Evolutionary conservation across 202 grass and related monocot genomes (phyloP).

Genomic region (Carex arenaria): DNA sequence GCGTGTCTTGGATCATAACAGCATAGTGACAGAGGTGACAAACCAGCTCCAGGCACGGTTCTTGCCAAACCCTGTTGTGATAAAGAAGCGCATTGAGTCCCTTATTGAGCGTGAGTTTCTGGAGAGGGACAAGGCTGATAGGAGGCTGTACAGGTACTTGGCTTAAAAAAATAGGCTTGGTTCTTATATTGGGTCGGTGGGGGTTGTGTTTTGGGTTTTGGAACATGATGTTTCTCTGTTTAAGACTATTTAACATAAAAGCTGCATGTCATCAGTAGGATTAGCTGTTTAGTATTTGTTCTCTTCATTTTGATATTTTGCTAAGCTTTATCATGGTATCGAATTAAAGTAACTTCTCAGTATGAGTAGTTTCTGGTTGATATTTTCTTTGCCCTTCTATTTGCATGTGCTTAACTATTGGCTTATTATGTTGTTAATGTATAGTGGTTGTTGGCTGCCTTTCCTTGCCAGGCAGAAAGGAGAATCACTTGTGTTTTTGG

Average conservation of each 20-base stretch:
- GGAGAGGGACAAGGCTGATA: conserved; percentile 71
- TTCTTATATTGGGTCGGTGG: neutral
- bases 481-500: neutral
- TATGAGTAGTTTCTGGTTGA: neutral
- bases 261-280: conserved; percentile 15
- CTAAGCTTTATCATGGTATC: conserved; percentile 11
- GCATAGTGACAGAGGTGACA: conserved; percentile 80
- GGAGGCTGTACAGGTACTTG: conserved; percentile 76
- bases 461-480: neutral
- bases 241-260: conserved; percentile 21
- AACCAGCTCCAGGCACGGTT: conserved; percentile 68
- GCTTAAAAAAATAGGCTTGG: conserved; percentile 31
- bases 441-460: neutral
- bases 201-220: neutral
- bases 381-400: neutral
- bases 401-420: neutral
- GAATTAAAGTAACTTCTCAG: conserved; percentile 11
- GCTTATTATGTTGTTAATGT: neutral
- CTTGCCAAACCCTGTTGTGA: conserved; percentile 71
- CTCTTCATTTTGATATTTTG: neutral
- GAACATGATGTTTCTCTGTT: neutral
- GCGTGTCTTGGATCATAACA: conserved; percentile 72
- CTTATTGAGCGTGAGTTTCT: conserved; percentile 77
- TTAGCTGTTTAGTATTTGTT: conserved; percentile 8
- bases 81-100: conserved; percentile 80